A percentile compares a stretch with the other conserved stretches of the same genome.
Evolutionary conservation across 2,329 filamentous ascomycete species (phyloP).

Genomic region (Bipolaris bicolor): DNA sequence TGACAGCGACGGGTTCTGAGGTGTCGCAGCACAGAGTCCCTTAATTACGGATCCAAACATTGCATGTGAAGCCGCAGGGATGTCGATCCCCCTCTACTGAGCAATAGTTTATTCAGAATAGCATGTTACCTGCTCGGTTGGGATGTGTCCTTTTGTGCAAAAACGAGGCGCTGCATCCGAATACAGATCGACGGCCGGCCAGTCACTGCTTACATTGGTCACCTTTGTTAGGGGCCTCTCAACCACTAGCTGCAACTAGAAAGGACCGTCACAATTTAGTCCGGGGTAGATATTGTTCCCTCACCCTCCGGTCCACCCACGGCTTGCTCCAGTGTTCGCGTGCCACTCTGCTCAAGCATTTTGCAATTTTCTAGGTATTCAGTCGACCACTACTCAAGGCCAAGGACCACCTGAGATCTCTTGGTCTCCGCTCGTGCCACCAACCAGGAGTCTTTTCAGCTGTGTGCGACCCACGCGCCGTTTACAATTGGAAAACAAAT

Average conservation of each 20-base stretch:
- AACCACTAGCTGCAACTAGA: constrained; percentile 13
- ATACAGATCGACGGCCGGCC: constrained; percentile 24
- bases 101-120: constrained; percentile 19
- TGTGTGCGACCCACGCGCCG: constrained; percentile 8
- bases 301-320: constrained; percentile 14
- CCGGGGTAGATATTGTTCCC: constrained; percentile 14
- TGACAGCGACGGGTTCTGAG: not conserved
- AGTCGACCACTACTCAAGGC: constrained; percentile 15
- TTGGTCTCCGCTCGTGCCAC: constrained; percentile 14
- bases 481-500: constrained; percentile 4
- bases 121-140: constrained; percentile 25
- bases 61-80: constrained; percentile 31
- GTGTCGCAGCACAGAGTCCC: not conserved
- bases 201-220: constrained; percentile 23
- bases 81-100: constrained; percentile 18
- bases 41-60: not conserved
- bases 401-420: constrained; percentile 6
- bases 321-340: constrained; percentile 13
- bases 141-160: constrained; percentile 16
- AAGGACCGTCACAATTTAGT: constrained; percentile 7
- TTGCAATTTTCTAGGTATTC: constrained; percentile 13
- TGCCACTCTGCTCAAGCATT: constrained; percentile 11
- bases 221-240: constrained; percentile 12
- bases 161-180: constrained; percentile 20
- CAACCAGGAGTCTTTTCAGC: constrained; percentile 18